These are phyloP conservation scores for Skeletonema costatum DNA, from an alignment of 108 stramenopile species.

Conservation along the genomic window DNA sequence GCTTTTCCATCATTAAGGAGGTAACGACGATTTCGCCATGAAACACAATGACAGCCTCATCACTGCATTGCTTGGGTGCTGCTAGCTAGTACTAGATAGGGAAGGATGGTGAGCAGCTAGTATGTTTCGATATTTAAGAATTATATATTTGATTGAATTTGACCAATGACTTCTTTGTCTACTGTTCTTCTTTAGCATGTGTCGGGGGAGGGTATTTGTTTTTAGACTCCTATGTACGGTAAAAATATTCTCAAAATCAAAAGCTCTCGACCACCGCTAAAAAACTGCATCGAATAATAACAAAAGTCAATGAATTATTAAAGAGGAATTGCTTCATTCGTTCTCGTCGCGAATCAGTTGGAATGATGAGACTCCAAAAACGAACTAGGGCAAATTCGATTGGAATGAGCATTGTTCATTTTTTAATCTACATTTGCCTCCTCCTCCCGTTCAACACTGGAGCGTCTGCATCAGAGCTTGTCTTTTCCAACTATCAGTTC, in stretches of 20 bases:
- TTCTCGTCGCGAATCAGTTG: neutral
- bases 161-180: neutral
- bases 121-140: neutral
- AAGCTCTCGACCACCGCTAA: neutral
- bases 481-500: slow-evolving; percentile 44
- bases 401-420: neutral
- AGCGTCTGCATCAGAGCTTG: slow-evolving; percentile 37
- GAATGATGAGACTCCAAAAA: neutral
- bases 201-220: no score
- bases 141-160: neutral
- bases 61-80: no score
- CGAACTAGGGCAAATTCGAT: neutral
- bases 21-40: neutral
- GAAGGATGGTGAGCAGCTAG: slow-evolving; percentile 4
- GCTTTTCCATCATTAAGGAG: slow-evolving; percentile 96
- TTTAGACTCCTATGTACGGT: no score
- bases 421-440: neutral
- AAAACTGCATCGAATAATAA: neutral
- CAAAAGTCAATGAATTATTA: neutral
- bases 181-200: no score
- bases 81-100: neutral
- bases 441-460: neutral
- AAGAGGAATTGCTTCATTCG: neutral
- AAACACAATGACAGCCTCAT: neutral
- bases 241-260: no score